phyloP scores from a whole-genome alignment of 2,329 filamentous ascomycete species.

The Aureobasidium sp. region DNA sequence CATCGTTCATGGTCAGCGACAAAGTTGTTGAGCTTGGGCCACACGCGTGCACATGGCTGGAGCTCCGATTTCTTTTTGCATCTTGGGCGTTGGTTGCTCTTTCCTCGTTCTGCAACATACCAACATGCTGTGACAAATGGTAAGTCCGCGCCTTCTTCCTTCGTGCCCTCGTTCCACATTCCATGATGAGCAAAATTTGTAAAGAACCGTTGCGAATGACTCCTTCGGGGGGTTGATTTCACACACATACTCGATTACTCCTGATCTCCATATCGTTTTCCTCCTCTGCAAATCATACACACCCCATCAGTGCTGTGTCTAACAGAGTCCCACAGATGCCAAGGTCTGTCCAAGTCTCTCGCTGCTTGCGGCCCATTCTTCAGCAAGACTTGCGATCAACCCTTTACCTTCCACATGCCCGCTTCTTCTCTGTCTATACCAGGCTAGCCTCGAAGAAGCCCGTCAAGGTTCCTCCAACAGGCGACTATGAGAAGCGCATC shows the following conservation, averaged over 20 bases:
- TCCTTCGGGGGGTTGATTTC: constrained; percentile 48
- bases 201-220: constrained; percentile 66
- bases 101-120: neutral
- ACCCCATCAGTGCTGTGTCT: constrained; percentile 30
- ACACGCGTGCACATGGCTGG: constrained; percentile 8
- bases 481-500: constrained; percentile 45
- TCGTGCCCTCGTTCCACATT: neutral
- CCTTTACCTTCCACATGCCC: constrained; percentile 39
- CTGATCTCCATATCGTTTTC: constrained; percentile 31
- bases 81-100: neutral
- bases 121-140: constrained; percentile 14
- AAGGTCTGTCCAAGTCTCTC: constrained; percentile 44
- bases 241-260: constrained; percentile 28
- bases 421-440: constrained; percentile 40
- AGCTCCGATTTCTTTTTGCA: constrained; percentile 14
- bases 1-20: no score
- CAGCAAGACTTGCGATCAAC: constrained; percentile 35
- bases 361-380: constrained; percentile 52
- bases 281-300: constrained; percentile 28
- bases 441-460: constrained; percentile 11
- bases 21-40: constrained; percentile 20
- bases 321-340: constrained; percentile 24
- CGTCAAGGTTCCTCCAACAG: constrained; percentile 23
- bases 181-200: constrained; percentile 21
- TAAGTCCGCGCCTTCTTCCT: neutral